Evolutionary conservation across 345 rosid genomes (phyloP), one percentile per base, ranked within the genome.

Genomic region (Lagerstroemia speciosa): DNA sequence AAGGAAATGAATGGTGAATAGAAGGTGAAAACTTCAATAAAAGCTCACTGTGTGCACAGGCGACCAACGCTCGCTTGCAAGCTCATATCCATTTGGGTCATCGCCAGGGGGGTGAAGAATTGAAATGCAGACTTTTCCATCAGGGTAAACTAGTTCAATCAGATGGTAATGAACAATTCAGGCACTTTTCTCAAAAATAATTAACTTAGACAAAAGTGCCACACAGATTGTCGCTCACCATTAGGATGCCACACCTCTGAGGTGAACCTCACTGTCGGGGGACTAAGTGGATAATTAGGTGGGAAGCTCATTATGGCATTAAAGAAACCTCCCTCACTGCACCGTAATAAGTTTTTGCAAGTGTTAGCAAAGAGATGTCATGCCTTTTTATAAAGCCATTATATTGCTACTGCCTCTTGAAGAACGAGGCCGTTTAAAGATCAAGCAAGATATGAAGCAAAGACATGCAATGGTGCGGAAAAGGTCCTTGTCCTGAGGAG

Each of bases 41-140:
- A 41, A 9, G 1, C 30, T 58, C 83, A 94, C 97, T 1, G 99
- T 94, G 75, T 94, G 97, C 67, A 94, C 95, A 37, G 97, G 99
- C 71, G 76, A 86, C 97, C 97, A 94, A 8, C 99, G 95, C 66
- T 94, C 99, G 70, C 91, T 91, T 69, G 99, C 97, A 80, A 94
- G 92, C 82, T 94, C 99, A 65, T 94, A 93, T 62, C 99, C 99
- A 52, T 86, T 89, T 45, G 97, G 99, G 77, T 94, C 99, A 64
- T 91, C 97, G 64, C 99, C 99, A 3, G 99, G 99, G 46, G 99
- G 99, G 78, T 94, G 97, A 69, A 94, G 96, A 75, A 94, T 91
- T 20, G 99, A 94, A 68, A 94, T 94, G 82, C 99, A 94, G 73
- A 94, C 99, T 57, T 87, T 89, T 33, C 99, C 99, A 81, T 94